A percentile compares a stretch with the other conserved stretches of the same genome.
Evolutionary conservation across 805 yeast genomes (phyloP).

Genomic region (Yarrowia sp.): DNA sequence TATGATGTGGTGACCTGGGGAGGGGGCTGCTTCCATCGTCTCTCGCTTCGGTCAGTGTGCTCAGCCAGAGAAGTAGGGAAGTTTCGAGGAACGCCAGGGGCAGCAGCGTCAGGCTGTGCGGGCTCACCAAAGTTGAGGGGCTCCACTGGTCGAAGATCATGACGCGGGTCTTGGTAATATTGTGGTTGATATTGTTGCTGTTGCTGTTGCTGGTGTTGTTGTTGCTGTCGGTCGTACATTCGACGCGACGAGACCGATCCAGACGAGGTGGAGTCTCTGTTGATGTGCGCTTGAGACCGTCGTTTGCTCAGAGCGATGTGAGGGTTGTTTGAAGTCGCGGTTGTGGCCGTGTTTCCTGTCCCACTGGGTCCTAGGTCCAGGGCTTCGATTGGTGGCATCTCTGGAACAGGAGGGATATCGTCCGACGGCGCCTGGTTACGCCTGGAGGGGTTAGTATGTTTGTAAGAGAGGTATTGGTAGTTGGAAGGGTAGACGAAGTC

Average conservation of each 20-base stretch:
- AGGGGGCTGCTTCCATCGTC: slow-evolving; percentile 14
- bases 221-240: slow-evolving; percentile 4
- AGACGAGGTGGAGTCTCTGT: slow-evolving; percentile 1
- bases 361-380: not conserved
- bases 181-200: not conserved
- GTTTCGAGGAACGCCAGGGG: not conserved
- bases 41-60: slow-evolving; percentile 5
- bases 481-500: slow-evolving; percentile 14
- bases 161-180: not conserved
- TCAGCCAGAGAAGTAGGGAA: slow-evolving; percentile 9
- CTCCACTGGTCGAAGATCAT: not conserved
- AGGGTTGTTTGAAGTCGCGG: not conserved
- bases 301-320: slow-evolving; percentile 13
- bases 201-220: not conserved
- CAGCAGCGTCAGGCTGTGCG: not conserved
- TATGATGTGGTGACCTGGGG: slow-evolving; percentile 1
- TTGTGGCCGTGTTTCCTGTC: slow-evolving; percentile 8
- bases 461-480: slow-evolving; percentile 11
- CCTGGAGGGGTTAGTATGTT: slow-evolving; percentile 23
- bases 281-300: slow-evolving; percentile 9
- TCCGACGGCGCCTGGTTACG: slow-evolving; percentile 15
- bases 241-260: slow-evolving; percentile 5
- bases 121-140: not conserved
- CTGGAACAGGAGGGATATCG: slow-evolving; percentile 17
- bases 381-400: slow-evolving; percentile 21